Evolutionary conservation across 2,329 filamentous ascomycete species (phyloP).

Genomic region (Xylariaceae sp.): DNA sequence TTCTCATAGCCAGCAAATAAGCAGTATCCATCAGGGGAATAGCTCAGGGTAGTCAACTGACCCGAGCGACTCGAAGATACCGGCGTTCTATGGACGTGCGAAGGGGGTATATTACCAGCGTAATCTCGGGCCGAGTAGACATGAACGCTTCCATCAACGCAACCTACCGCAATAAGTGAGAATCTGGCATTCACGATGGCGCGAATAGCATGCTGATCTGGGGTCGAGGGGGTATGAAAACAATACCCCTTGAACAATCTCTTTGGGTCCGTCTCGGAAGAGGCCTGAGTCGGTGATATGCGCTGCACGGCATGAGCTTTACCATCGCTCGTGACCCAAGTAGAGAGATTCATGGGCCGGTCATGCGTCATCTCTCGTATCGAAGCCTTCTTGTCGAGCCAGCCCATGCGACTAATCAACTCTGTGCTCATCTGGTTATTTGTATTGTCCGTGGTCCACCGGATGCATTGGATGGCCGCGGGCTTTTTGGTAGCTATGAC

Average conservation of each 20-base stretch:
- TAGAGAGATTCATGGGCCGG: slow-evolving; percentile 89
- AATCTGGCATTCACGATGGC: slow-evolving; percentile 91
- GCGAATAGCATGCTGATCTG: slow-evolving; percentile 58
- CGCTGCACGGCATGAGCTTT: slow-evolving; percentile 88
- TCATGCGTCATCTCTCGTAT: slow-evolving; percentile 88
- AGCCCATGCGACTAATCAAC: slow-evolving; percentile 78
- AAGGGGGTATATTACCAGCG: slow-evolving; percentile 82
- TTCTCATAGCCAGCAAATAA: slow-evolving; percentile 88
- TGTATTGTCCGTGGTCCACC: slow-evolving; percentile 79
- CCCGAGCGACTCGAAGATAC: slow-evolving; percentile 66
- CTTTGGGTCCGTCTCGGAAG: slow-evolving; percentile 47
- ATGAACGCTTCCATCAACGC: slow-evolving; percentile 68
- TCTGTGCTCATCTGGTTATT: slow-evolving; percentile 88
- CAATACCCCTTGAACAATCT: slow-evolving; percentile 84
- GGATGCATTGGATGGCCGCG: slow-evolving; percentile 92
- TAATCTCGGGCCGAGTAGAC: slow-evolving; percentile 96
- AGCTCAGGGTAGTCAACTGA: slow-evolving; percentile 65
- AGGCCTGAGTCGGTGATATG: slow-evolving; percentile 37
- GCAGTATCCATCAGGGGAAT: slow-evolving; percentile 94
- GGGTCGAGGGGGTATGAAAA: slow-evolving; percentile 68
- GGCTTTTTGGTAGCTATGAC: slow-evolving; percentile 88
- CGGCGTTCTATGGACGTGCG: slow-evolving; percentile 68
- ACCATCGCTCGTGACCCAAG: slow-evolving; percentile 87
- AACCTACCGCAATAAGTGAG: slow-evolving; percentile 85
- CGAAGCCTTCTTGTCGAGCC: slow-evolving; percentile 71